Evolutionary conservation across 2,329 filamentous ascomycete species (phyloP).

Genomic region (Scedosporium apiospermum): DNA sequence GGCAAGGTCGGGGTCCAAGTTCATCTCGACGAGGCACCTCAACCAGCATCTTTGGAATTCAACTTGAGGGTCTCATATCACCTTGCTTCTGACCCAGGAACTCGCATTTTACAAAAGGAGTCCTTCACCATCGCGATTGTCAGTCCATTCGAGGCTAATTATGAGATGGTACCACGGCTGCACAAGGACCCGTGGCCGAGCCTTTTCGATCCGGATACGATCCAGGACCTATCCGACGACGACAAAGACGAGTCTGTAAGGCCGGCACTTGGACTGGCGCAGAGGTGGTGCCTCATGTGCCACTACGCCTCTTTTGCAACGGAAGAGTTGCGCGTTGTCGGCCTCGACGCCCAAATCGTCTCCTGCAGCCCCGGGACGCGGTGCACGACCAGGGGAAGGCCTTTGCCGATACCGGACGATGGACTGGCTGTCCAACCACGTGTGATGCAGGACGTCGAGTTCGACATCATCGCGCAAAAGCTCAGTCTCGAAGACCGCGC

Average conservation of each 20-base stretch:
- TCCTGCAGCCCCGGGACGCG: slow-evolving; percentile 52
- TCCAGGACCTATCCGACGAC: slow-evolving; percentile 35
- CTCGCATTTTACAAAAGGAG: slow-evolving; percentile 66
- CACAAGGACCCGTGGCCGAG: slow-evolving; percentile 77
- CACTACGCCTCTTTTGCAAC: slow-evolving; percentile 67
- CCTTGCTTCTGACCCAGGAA: slow-evolving; percentile 68
- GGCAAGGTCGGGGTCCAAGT: slow-evolving; percentile 35
- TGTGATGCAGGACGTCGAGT: slow-evolving; percentile 61
- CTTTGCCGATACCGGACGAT: slow-evolving; percentile 23
- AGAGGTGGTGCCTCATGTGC: slow-evolving; percentile 72
- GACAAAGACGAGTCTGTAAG: slow-evolving; percentile 18
- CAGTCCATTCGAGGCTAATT: slow-evolving; percentile 84
- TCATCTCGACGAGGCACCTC: slow-evolving; percentile 37
- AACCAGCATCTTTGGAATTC: slow-evolving; percentile 52
- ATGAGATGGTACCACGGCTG: slow-evolving; percentile 72
- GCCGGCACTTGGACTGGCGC: slow-evolving; percentile 53
- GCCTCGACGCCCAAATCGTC: slow-evolving; percentile 53
- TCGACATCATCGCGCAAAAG: slow-evolving; percentile 68
- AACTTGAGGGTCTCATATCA: slow-evolving; percentile 69
- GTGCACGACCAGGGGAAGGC: slow-evolving; percentile 37
- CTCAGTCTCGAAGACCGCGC: slow-evolving; percentile 71
- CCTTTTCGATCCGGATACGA: slow-evolving; percentile 59
- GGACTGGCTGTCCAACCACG: slow-evolving; percentile 51
- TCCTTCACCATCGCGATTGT: slow-evolving; percentile 63
- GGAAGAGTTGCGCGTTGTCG: slow-evolving; percentile 56